A percentile compares a stretch with the other conserved stretches of the same genome.
These are phyloP conservation scores for Hypoxylon sp. DNA, from an alignment of 2,329 filamentous ascomycete genomes.

Conservation along the genomic window DNA sequence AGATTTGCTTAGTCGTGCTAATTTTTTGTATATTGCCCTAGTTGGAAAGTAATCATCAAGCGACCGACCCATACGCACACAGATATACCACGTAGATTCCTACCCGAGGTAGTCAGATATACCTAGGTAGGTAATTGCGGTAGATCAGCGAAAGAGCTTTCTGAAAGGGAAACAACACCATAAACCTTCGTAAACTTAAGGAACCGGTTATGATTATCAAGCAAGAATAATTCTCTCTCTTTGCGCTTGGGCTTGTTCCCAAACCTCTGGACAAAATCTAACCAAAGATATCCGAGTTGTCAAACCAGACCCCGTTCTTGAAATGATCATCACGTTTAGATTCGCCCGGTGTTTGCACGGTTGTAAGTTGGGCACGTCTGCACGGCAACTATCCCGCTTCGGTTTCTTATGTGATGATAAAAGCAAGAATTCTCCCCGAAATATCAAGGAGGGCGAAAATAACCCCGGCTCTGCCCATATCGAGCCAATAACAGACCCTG, in stretches of 20 bases:
- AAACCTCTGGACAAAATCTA: background rate
- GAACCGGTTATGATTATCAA: background rate
- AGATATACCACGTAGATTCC: too few species aligned
- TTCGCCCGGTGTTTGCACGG: background rate
- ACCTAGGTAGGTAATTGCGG: too few species aligned
- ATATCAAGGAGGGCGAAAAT: background rate
- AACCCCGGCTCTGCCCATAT: background rate
- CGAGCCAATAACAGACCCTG: background rate
- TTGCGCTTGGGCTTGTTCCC: background rate
- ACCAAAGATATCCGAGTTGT: background rate
- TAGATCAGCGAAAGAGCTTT: too few species aligned
- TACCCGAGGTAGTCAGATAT: too few species aligned
- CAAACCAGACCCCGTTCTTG: background rate
- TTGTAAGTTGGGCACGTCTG: background rate
- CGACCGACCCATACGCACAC: too few species aligned
- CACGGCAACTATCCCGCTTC: background rate
- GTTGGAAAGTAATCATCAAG: too few species aligned
- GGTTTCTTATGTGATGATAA: background rate
- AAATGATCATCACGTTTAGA: background rate
- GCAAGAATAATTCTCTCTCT: background rate
- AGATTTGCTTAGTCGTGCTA: too few species aligned
- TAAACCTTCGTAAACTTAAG: background rate
- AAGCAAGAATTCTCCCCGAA: background rate
- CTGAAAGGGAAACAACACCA: background rate
- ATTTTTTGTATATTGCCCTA: too few species aligned